Evolutionary conservation across 768 basidiomycete genomes (phyloP), one percentile per base, ranked within the genome.

Genomic region (Lactifluus pinguis): DNA sequence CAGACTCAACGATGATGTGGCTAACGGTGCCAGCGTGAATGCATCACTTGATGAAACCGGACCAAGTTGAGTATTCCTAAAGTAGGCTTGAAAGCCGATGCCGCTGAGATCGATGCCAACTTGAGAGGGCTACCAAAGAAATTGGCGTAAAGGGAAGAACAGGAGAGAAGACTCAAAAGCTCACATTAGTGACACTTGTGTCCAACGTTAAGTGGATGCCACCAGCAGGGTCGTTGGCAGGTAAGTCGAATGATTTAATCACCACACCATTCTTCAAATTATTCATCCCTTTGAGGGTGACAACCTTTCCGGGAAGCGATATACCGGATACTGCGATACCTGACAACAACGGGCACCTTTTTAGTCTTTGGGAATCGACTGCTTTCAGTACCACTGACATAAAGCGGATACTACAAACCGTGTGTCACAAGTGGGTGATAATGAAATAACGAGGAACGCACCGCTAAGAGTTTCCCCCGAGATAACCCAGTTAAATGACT

Each of bases 211-310:
- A 73, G 67, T 81, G 80, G 55, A 89, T 83, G 13, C 87, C 86
- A 19, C 87, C 87, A 10, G 78, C 79, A 1, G 86, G 85, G 65
- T 89, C 87, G 66, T 89, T 77, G 11, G 77, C 74, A 0, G 87
- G 87, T 29, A 89, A 71, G 71, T 89, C 85, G 65, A 89, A 89
- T 2, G 81, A 78, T 29, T 83, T 72, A 61, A 89, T 85, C 29
- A 70, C 72, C 19, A 89, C 85, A 13, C 83, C 83, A 45, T 76
- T 76, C 71, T 83, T 77, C 41, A 89, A 72, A 25, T 83, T 82
- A 68, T 88, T 84, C 74, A 89, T 84, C 13, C 86, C 87, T 64
- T 84, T 84, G 44, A 89, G 72, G 5, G 80, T 79, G 10, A 89
- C 81, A 7, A 70, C 73, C 73, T 87, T 86, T 44, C 77, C 72